These are phyloP conservation scores for Pseudogymnoascus sp. DNA, from an alignment of 2,329 filamentous ascomycete genomes.

Conservation along the genomic window DNA sequence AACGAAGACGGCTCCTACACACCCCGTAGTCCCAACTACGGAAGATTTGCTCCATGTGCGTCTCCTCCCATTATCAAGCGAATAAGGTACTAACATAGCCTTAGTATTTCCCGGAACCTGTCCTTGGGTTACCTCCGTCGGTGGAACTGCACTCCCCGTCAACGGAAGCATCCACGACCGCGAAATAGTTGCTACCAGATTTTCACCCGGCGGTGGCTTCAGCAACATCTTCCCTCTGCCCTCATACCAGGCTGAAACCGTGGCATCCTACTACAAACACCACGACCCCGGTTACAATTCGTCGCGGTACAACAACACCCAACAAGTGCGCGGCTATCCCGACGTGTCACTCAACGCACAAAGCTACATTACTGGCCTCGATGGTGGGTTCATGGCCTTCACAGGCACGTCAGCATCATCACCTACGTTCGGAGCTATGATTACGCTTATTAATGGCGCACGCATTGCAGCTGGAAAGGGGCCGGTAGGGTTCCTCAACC, in stretches of 20 bases:
- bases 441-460: conserved; percentile 36
- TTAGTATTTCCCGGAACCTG: conserved; percentile 53
- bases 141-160: conserved; percentile 46
- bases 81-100: conserved; percentile 33
- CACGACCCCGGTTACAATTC: conserved; percentile 21
- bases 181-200: conserved; percentile 30
- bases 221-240: conserved; percentile 32
- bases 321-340: conserved; percentile 22
- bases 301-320: conserved; percentile 21
- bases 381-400: conserved; percentile 17
- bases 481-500: conserved; percentile 34
- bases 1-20: conserved; percentile 16
- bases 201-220: conserved; percentile 37
- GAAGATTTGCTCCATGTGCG: conserved; percentile 17
- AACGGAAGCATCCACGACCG: conserved; percentile 20
- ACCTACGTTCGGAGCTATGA: conserved; percentile 49
- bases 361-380: conserved; percentile 22
- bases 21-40: conserved; percentile 14
- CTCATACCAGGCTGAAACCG: conserved; percentile 20
- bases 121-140: conserved; percentile 59
- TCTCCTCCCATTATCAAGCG: background rate
- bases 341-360: conserved; percentile 25
- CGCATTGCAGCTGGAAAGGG: conserved; percentile 29
- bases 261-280: conserved; percentile 22
- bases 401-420: conserved; percentile 33